Evolutionary conservation across 2,329 filamentous ascomycete species (phyloP).

Genomic region (Plectosphaerella sp.): DNA sequence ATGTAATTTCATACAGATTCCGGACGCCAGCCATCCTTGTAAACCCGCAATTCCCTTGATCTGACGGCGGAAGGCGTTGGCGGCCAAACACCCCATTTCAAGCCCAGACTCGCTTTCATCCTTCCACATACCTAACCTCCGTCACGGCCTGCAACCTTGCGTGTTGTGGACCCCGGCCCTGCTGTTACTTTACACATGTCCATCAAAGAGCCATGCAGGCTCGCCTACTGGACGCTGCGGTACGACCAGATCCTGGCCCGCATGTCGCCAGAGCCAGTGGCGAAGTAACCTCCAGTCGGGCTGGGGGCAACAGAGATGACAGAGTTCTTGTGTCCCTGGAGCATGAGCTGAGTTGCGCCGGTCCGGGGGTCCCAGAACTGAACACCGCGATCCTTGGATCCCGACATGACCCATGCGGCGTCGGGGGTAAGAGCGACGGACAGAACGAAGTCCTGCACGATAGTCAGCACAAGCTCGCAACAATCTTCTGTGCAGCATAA

Average conservation of each 20-base stretch:
- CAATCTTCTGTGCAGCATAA: conserved; percentile 5
- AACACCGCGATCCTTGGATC: conserved; percentile 93
- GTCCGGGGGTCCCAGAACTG: conserved; percentile 98
- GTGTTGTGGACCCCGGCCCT: background rate
- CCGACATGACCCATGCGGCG: conserved; percentile 91
- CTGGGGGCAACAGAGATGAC: conserved; percentile 97
- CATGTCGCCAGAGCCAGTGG: conserved; percentile 96
- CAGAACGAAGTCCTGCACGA: conserved; percentile 80
- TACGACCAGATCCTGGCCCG: conserved; percentile 96
- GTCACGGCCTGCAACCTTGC: background rate
- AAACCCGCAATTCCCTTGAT: no score
- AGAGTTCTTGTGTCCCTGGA: conserved; percentile 98
- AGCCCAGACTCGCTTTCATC: no score
- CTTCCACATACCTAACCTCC: no score
- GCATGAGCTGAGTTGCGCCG: conserved; percentile 92
- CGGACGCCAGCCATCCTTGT: no score
- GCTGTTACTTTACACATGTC: background rate
- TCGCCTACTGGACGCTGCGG: conserved; percentile 26
- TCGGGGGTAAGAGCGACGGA: conserved; percentile 94
- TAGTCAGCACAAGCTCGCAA: conserved; percentile 18
- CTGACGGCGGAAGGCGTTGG: no score
- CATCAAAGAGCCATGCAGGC: background rate
- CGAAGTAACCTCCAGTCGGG: conserved; percentile 82
- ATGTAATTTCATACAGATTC: no score
- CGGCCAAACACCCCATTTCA: no score